Evolutionary conservation across 2,329 filamentous ascomycete genomes (phyloP).

Genomic region (Aspergillus fumigatiaffinis): DNA sequence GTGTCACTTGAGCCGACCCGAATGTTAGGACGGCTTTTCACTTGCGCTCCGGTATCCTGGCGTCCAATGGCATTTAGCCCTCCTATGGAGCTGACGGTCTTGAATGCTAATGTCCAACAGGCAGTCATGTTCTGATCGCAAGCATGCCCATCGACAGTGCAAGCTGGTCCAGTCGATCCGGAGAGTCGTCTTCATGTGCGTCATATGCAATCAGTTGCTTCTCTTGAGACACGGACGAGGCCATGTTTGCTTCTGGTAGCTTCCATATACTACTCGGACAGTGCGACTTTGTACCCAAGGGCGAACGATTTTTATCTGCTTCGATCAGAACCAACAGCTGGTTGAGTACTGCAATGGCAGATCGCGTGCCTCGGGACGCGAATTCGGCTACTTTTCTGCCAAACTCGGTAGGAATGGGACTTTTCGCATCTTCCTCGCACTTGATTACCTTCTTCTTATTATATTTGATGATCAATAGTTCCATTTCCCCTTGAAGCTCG

Average conservation of each 20-base stretch:
- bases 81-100: neutral
- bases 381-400: conserved; percentile 2
- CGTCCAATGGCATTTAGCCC: neutral
- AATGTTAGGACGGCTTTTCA: neutral
- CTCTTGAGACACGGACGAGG: neutral
- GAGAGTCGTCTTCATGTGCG: neutral
- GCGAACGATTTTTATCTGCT: conserved; percentile 4
- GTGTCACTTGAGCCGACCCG: no score
- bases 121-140: conserved; percentile 3
- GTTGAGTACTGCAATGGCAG: conserved; percentile 14
- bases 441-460: neutral
- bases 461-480: neutral
- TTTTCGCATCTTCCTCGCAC: conserved; percentile 1
- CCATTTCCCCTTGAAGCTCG: conserved; percentile 7
- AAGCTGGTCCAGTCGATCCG: conserved; percentile 11
- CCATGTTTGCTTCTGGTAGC: neutral
- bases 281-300: neutral
- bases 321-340: conserved; percentile 14
- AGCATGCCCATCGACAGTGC: conserved; percentile 13
- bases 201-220: neutral
- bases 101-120: neutral
- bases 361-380: conserved; percentile 9
- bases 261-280: neutral
- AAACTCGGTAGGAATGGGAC: conserved; percentile 1
- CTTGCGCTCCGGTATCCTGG: neutral